A percentile compares a stretch with the other conserved stretches of the same genome.
phyloP scores from a whole-genome alignment of 495 filamentous ascomycete species.

The Talaromyces proteolyticus region DNA sequence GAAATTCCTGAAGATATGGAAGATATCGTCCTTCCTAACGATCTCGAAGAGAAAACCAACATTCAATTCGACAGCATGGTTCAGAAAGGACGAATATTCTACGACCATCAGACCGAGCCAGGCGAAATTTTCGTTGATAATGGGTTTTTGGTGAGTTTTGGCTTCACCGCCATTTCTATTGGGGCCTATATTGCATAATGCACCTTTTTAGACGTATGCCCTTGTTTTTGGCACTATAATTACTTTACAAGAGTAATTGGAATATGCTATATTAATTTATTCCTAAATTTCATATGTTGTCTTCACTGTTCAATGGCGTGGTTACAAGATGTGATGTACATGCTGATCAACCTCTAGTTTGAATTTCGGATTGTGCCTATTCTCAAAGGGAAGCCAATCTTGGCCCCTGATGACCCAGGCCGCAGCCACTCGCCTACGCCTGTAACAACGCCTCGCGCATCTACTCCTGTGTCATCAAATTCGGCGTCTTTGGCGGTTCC shows the following conservation, averaged over 20 bases:
- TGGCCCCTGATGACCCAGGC: conserved; percentile 8
- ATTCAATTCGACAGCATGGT: conserved; percentile 7
- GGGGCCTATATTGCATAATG: no score
- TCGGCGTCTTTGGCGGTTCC: no score
- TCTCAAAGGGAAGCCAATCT: conserved; percentile 10
- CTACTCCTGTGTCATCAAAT: conserved; percentile 1
- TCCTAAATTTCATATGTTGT: no score
- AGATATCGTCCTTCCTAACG: conserved; percentile 1
- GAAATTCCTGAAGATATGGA: not conserved
- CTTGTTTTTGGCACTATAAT: no score
- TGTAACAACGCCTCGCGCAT: conserved; percentile 8
- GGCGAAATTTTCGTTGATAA: conserved; percentile 4
- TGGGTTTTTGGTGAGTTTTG: conserved; percentile 5
- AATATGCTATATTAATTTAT: no score
- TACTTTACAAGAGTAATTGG: no score
- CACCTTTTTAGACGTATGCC: no score
- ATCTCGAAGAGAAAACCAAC: conserved; percentile 4
- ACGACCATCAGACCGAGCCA: conserved; percentile 2
- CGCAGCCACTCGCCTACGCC: conserved; percentile 8
- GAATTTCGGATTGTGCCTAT: conserved; percentile 9
- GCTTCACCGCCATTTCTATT: not conserved
- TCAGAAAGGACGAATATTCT: conserved; percentile 4
- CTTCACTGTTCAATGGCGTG: no score
- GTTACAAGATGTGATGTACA: no score
- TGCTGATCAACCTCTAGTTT: conserved; percentile 10